Evolutionary conservation across 257 asterid species (phyloP).

Genomic region (Henckelia pumila): DNA sequence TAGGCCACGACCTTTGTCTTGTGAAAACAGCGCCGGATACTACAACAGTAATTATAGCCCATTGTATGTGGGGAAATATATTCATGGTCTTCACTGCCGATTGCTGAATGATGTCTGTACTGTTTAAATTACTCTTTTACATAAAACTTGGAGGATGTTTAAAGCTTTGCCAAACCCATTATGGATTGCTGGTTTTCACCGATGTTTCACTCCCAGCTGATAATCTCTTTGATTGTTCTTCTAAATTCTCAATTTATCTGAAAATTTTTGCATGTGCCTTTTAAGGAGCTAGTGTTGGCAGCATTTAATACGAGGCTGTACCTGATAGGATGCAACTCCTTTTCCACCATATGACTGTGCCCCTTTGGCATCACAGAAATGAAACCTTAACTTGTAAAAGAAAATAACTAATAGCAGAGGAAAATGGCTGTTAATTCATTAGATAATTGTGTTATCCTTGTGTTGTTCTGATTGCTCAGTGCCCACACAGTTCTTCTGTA

Average conservation of each 20-base stretch:
- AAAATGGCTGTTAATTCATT: not conserved
- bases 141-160: too few species aligned
- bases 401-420: not conserved
- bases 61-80: not conserved
- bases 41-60: not conserved
- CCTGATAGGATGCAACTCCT: constrained; percentile 7
- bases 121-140: too few species aligned
- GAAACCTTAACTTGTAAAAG: constrained; percentile 1
- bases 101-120: not conserved
- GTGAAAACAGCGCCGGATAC: too few species aligned
- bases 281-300: not conserved
- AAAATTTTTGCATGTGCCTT: not conserved
- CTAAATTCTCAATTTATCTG: not conserved
- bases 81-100: not conserved
- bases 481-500: not conserved
- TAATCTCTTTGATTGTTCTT: not conserved
- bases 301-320: not conserved
- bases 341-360: constrained; percentile 4
- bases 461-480: not conserved
- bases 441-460: not conserved
- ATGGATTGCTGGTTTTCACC: too few species aligned
- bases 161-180: too few species aligned
- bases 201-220: not conserved
- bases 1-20: too few species aligned
- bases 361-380: not conserved